A percentile compares a stretch with the other conserved stretches of the same genome.
These are phyloP conservation scores for Lindgomyces ingoldianus DNA, from an alignment of 495 filamentous ascomycete genomes.

Conservation along the genomic window DNA sequence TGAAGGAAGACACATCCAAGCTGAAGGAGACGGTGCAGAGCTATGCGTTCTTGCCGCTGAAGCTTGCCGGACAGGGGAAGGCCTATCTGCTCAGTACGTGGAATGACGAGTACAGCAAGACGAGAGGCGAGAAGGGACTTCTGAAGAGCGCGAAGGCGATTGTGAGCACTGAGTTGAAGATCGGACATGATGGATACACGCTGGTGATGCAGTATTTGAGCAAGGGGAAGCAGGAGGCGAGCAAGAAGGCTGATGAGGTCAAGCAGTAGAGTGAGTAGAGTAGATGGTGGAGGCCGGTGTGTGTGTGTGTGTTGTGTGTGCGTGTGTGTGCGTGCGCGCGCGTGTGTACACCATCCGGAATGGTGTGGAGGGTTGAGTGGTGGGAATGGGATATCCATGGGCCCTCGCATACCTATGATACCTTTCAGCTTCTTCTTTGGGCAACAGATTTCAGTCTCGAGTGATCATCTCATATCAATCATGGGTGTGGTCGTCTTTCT, in stretches of 20 bases:
- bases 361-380: background rate
- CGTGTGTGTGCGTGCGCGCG: too few relatives aligned
- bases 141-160: conserved; percentile 71
- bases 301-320: background rate
- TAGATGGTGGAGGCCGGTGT: background rate
- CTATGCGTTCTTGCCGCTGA: conserved; percentile 65
- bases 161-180: conserved; percentile 69
- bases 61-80: conserved; percentile 67
- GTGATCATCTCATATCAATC: background rate
- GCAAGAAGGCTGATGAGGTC: conserved; percentile 35
- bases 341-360: background rate
- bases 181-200: conserved; percentile 68
- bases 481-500: background rate
- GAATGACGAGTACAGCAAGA: conserved; percentile 73
- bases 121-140: conserved; percentile 62
- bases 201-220: conserved; percentile 55
- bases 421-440: background rate
- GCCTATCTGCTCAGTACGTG: conserved; percentile 75
- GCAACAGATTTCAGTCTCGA: background rate
- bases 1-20: conserved; percentile 83
- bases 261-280: conserved; percentile 19
- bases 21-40: conserved; percentile 67
- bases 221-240: conserved; percentile 36
- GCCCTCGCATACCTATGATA: background rate
- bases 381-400: background rate